phyloP scores from a whole-genome alignment of 257 asterid genomes.

The Craterostigma plantagineum region DNA sequence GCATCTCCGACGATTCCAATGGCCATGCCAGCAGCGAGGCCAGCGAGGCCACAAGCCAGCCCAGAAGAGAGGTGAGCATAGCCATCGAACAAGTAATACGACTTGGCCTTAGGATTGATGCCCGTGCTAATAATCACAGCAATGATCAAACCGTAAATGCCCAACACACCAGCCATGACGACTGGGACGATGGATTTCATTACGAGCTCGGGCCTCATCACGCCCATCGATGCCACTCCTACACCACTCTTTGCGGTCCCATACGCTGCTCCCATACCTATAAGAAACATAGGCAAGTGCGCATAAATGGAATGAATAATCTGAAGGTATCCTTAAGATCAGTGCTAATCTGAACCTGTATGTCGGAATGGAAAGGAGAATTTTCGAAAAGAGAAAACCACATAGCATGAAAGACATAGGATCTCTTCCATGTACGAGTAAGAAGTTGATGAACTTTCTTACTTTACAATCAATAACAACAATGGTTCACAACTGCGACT shows the following conservation, averaged over 20 bases:
- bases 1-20: constrained; percentile 5
- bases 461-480: too few species aligned
- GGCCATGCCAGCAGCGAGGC: constrained; percentile 7
- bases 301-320: too few species aligned
- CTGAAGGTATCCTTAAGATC: too few species aligned
- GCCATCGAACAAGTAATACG: constrained; percentile 4
- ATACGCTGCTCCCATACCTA: constrained; percentile 4
- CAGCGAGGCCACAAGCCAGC: constrained; percentile 5
- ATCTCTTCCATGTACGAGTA: too few species aligned
- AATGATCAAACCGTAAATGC: constrained; percentile 9
- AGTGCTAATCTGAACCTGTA: too few species aligned
- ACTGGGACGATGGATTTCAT: constrained; percentile 20
- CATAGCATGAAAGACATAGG: too few species aligned
- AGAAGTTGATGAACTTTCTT: too few species aligned
- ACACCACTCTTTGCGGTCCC: constrained; percentile 7
- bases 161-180: constrained; percentile 21
- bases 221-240: constrained; percentile 22
- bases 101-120: constrained; percentile 5
- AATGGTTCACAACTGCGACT: too few species aligned
- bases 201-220: constrained; percentile 22
- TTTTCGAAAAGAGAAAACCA: too few species aligned
- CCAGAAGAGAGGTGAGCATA: constrained; percentile 4
- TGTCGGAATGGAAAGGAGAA: too few species aligned
- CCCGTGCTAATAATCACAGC: constrained; percentile 3
- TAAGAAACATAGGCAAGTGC: background rate